These are phyloP conservation scores for Lyophyllum atratum DNA, from an alignment of 768 basidiomycete species.

Conservation along the genomic window DNA sequence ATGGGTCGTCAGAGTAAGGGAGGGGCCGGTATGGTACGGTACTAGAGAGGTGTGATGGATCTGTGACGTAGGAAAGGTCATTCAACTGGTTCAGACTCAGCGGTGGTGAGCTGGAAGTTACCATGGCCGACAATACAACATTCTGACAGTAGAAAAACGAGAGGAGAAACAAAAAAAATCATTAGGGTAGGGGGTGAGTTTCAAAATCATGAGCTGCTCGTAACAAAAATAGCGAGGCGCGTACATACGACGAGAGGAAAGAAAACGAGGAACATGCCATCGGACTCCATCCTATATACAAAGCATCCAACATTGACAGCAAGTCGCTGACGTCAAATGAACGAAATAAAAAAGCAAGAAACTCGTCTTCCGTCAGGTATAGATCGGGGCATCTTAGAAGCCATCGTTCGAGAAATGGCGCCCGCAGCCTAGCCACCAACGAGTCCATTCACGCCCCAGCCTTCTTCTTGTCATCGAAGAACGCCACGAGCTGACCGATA, in stretches of 20 bases:
- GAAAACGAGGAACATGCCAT: neutral
- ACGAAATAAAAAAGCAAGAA: neutral
- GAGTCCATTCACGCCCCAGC: constrained; percentile 2
- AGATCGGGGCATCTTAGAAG: neutral
- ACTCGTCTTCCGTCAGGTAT: neutral
- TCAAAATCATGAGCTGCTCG: neutral
- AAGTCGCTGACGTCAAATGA: neutral
- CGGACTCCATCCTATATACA: neutral
- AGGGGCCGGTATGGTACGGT: too few species aligned
- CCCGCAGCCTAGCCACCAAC: neutral
- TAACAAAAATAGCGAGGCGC: neutral
- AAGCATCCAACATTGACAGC: neutral
- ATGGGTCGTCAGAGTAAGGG: too few species aligned
- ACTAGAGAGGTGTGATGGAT: too few species aligned
- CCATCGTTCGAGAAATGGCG: neutral
- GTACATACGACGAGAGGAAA: neutral
- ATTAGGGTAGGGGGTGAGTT: too few species aligned
- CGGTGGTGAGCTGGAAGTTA: too few species aligned
- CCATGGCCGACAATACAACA: too few species aligned
- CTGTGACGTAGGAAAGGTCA: too few species aligned
- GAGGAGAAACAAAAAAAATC: too few species aligned
- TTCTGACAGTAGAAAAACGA: too few species aligned
- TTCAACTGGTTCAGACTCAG: too few species aligned
- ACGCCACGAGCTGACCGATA: constrained; percentile 80
- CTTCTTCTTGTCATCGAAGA: constrained; percentile 65